These are phyloP conservation scores for Ascocoryne sarcoides DNA, from an alignment of 2,329 filamentous ascomycete species.

Conservation along the genomic window DNA sequence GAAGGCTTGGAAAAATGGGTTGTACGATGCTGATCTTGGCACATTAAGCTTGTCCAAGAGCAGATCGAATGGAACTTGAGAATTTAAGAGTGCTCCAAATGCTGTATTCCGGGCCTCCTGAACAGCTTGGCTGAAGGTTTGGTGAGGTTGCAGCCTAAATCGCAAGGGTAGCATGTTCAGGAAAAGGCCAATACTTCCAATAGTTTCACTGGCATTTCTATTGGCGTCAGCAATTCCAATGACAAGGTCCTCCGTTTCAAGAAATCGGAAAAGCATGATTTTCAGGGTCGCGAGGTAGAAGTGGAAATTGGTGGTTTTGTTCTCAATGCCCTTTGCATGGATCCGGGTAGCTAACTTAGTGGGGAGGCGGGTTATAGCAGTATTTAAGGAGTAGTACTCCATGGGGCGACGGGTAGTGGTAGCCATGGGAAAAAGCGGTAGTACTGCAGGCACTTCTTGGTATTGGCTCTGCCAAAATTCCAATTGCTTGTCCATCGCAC, in stretches of 20 bases:
- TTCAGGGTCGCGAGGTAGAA: not conserved
- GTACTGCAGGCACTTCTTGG: too few relatives aligned
- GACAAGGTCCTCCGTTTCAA: not conserved
- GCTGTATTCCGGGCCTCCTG: conserved; percentile 19
- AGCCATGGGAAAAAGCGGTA: too few relatives aligned
- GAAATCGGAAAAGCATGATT: not conserved
- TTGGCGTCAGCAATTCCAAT: not conserved
- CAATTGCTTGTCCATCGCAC: not conserved
- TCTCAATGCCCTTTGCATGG: not conserved
- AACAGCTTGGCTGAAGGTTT: conserved; percentile 19
- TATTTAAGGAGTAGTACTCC: not conserved
- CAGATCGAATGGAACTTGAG: conserved; percentile 39
- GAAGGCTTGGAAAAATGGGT: conserved; percentile 27
- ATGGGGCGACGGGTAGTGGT: too few relatives aligned
- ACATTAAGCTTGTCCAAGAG: conserved; percentile 37
- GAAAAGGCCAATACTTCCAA: conserved; percentile 37
- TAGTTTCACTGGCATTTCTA: not conserved
- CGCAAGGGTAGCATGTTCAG: conserved; percentile 40
- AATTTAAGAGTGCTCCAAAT: conserved; percentile 34
- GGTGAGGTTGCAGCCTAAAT: conserved; percentile 21
- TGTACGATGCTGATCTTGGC: conserved; percentile 28
- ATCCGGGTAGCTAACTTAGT: not conserved
- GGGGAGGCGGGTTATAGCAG: not conserved
- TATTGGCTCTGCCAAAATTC: not conserved
- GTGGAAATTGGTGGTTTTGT: not conserved